Conservation (phyloP, 2,329 filamentous ascomycete genomes). For the Paracamarosporium sp. region DNA sequence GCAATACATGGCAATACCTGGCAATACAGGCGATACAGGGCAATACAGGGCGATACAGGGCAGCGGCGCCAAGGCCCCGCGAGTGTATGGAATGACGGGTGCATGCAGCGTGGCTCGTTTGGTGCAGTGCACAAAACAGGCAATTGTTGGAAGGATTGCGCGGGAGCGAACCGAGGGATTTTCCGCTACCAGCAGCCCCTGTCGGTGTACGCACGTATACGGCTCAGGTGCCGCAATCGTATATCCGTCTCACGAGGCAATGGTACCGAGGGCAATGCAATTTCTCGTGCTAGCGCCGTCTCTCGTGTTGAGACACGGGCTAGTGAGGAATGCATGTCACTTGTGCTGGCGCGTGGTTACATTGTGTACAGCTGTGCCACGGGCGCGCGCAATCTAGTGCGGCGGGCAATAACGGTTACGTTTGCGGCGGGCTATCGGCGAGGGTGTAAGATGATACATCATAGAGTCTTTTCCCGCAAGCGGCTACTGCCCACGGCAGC, state of each 20-base stretch:
- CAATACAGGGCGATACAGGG: no score
- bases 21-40: no score
- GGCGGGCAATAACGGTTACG: background rate
- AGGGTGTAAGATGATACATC: conserved; percentile 5
- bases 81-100: no score
- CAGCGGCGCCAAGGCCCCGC: no score
- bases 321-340: background rate
- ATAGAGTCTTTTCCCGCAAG: conserved; percentile 6
- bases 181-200: conserved; percentile 4
- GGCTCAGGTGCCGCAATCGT: background rate
- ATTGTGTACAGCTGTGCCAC: conserved; percentile 5
- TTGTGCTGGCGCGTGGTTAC: background rate
- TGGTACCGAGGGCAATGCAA: background rate
- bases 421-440: background rate
- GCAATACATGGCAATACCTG: no score
- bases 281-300: background rate
- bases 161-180: conserved; percentile 9
- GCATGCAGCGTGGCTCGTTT: conserved; percentile 6
- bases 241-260: background rate
- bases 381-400: background rate
- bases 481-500: no score
- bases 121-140: conserved; percentile 5
- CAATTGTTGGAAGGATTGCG: conserved; percentile 6
- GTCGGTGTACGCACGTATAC: background rate
- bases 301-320: background rate